Base-by-base conservation (phyloP, 805 yeast genomes). In the Yarrowia deformans region DNA sequence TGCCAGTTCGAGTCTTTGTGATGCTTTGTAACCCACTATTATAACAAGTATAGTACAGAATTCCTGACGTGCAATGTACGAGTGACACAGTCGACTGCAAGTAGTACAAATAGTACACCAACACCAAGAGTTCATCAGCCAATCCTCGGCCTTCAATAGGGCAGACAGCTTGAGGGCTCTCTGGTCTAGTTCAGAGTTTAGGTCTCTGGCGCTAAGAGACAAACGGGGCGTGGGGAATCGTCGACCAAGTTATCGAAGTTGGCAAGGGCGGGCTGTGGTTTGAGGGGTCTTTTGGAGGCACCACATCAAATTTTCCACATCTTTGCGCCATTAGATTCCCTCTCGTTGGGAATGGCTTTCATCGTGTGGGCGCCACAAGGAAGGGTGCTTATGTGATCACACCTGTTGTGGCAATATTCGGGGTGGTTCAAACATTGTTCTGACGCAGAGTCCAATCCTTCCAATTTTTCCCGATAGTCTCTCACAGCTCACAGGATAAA, bases 1-100 rank as follows among this genome's bases (percentile, higher is more conserved):
- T 56, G 63, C 48, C 63, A 29, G 63, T 56, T 56, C 63, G 63
- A 56, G 63, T 16, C 63, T 23, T 23, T 23, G 16, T 10, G 29
- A 23, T 23, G 29, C 4, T 23, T 23, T 23, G 29, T 23, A 23
- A 23, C 29, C 29, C 29, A 23, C 29, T 4, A 23, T 23, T 23
- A 2, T 4, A 23, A 2, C 29, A 23, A 23, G 4, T 23, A 23
- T n/a, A n/a, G n/a, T n/a, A n/a, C n/a, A n/a, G n/a, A n/a, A n/a
- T n/a, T n/a, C n/a, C n/a, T n/a, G n/a, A n/a, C n/a, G n/a, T n/a
- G n/a, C n/a, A n/a, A n/a, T n/a, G n/a, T n/a, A n/a, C n/a, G n/a
- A n/a, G n/a, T n/a, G n/a, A n/a, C n/a, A n/a, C n/a, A n/a, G n/a
- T n/a, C n/a, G n/a, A n/a, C n/a, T n/a, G n/a, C n/a, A 23, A 23